Percentiles rank a stretch among this genome's conserved stretches.
phyloP scores from a whole-genome alignment of 768 basidiomycete genomes.

The Rhodocollybia butyracea region DNA sequence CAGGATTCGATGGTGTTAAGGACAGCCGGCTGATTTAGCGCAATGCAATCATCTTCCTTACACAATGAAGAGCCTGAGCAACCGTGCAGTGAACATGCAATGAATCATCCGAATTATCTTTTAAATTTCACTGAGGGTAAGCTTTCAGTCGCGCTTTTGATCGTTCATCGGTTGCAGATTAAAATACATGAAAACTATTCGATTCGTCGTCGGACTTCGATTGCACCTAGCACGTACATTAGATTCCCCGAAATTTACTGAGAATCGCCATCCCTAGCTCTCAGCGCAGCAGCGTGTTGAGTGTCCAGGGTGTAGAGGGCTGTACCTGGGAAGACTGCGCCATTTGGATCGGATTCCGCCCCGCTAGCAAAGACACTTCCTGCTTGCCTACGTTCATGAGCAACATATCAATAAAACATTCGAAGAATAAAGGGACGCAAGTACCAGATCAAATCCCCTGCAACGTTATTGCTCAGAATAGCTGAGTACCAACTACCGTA shows the following conservation, averaged over 20 bases:
- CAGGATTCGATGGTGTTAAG: too few relatives aligned
- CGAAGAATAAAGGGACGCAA: neutral
- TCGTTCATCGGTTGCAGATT: too few relatives aligned
- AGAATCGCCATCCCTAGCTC: conserved; percentile 24
- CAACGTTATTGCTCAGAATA: conserved; percentile 47
- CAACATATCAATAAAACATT: neutral
- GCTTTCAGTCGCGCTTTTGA: too few relatives aligned
- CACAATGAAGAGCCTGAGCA: too few relatives aligned
- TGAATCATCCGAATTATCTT: too few relatives aligned
- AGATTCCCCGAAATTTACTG: neutral
- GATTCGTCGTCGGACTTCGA: too few relatives aligned
- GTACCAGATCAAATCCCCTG: conserved; percentile 62
- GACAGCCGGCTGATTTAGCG: too few relatives aligned
- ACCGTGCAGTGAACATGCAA: too few relatives aligned
- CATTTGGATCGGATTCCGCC: conserved; percentile 35
- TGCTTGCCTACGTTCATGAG: conserved; percentile 21
- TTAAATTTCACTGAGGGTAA: too few relatives aligned
- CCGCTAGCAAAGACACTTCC: conserved; percentile 19
- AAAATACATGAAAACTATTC: too few relatives aligned
- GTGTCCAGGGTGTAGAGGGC: conserved; percentile 32
- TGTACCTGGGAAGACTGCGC: conserved; percentile 40
- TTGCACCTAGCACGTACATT: too few relatives aligned
- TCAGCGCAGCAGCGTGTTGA: conserved; percentile 35
- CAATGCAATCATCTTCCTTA: too few relatives aligned
- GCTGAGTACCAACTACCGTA: conserved; percentile 56